Evolutionary conservation across 305 asterid species (phyloP), one percentile per base, ranked within the genome.

Genomic region (Fraxinus greggii): DNA sequence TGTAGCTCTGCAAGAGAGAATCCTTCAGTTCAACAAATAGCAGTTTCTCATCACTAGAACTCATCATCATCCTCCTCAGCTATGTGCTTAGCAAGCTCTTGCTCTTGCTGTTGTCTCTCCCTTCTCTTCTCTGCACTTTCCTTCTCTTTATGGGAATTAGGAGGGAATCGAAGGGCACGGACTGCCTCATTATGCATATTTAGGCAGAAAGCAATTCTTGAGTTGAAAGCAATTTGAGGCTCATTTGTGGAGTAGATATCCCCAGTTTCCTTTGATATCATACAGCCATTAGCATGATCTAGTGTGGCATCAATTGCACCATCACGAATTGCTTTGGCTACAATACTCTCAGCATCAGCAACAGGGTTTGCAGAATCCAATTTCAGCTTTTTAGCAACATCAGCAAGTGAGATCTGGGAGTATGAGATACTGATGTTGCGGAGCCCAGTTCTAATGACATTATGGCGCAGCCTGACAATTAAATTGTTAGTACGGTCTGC

Each of bases 31-130:
- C 63, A 51, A 51, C 63, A 51, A 51, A 51, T 48, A 9, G 76
- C 80, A 26, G 35, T 26, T 24, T 56, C 78, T 67, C 26, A 67
- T 67, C 21, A 70, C 93, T 81, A 95, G 82, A 96, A 94, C 74
- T 96, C 98, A 17, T 95, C 99, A 42, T 96, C 99, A 72, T 94
- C 99, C 82, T 93, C 98, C 88, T 96, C 97, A 12, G 97, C 97
- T 74, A 94, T 93, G 82, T 92, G 98, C 84, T 96, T 92, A 13
- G 98, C 98, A 80, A 96, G 98, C 85, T 96, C 98, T 87, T 96
- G 97, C 86, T 96, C 99, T 83, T 94, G 98, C 81, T 91, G 98
- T 77, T 93, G 97, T 73, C 98, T 90, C 89, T 95, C 99, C 84
- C 98, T 93, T 78, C 98, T 92, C 89, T 93, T 92, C 87, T 93